Conservation (phyloP, 106 monocot genomes). For the Dendrobium nobile region DNA sequence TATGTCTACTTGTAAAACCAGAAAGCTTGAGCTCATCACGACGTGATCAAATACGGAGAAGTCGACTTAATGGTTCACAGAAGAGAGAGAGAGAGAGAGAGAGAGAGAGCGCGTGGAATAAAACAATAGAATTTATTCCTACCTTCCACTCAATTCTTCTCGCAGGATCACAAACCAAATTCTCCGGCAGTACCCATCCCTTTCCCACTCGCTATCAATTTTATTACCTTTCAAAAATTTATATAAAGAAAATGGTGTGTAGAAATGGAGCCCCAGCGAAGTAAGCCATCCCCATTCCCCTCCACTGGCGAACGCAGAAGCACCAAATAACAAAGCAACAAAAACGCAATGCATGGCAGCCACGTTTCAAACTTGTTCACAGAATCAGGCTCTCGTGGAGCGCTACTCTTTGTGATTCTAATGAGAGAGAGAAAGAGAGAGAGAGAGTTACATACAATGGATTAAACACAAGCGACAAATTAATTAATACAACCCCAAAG, state of each 20-base stretch:
- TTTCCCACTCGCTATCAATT: not conserved
- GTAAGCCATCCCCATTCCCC: not conserved
- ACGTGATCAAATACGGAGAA: not conserved
- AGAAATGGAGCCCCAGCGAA: not conserved
- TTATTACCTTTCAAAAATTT: too few relatives aligned
- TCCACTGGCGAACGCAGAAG: not conserved
- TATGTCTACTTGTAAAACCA: not conserved
- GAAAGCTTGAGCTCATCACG: not conserved
- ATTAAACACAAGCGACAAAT: not conserved
- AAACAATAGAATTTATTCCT: not conserved
- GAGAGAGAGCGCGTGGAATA: not conserved
- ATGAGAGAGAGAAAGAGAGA: too few relatives aligned
- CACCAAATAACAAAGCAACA: not conserved
- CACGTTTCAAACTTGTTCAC: not conserved
- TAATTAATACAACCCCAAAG: not conserved
- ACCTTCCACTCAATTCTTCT: not conserved
- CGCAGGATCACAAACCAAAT: not conserved
- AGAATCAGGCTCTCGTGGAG: not conserved
- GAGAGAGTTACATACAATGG: not conserved
- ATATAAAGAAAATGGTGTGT: too few relatives aligned
- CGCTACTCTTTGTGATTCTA: not conserved
- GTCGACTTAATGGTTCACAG: not conserved
- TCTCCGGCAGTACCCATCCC: not conserved
- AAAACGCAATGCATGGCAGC: not conserved
- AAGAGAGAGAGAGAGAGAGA: not conserved